Base-by-base conservation (phyloP, 352 stramenopile genomes). In the Globisporangium acanthophoron region DNA sequence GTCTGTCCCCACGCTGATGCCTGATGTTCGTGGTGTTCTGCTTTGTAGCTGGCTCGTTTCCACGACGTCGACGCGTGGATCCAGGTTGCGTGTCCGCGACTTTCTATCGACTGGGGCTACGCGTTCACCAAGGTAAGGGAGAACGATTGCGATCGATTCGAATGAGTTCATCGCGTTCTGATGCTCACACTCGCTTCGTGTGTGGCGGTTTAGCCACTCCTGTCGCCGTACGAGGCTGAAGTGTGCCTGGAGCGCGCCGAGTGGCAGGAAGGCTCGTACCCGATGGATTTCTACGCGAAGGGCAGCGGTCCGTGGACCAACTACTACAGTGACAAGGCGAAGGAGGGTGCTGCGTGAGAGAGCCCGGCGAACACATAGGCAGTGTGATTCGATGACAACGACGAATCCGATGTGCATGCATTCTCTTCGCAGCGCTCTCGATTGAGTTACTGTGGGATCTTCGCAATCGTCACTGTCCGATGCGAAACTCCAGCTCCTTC, bases 201-300 rank as follows among this genome's bases (percentile, higher is more conserved):
- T 44, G 16, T 45, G 40, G 13, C 1, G 4, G 47, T 56, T 18
- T 50, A 90, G 73, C 97, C 97, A 8, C 76, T 99, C 31, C 76
- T 99, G 43, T 98, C 92, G 58, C 84, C 96, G 0, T 99, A 99
- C 65, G 97, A 99, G 68, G 85, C 96, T 11, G 92, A 98, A 77
- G 96, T 99, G 0, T 96, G 85, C 48, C 65, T 99, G 27, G 96
- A 93, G 49, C 80, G 94, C 65, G 80, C 76, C 6, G 61, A 85
- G 47, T 98, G 90, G 88, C 74, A 80, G 47, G 78, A 97, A 29
- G 80, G 72, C 6, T 70, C 76, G 16, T 99, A 99, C 82, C 97
- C 97, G 16, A 99, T 99, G 97, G 97, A 99, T 61, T 99, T 98
- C 67, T 99, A 99, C 68, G 89, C 92, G 43, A 96, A 97, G 52